Evolutionary conservation across 73 alveolate species (phyloP).

Genomic region (Breviolum minutum): DNA sequence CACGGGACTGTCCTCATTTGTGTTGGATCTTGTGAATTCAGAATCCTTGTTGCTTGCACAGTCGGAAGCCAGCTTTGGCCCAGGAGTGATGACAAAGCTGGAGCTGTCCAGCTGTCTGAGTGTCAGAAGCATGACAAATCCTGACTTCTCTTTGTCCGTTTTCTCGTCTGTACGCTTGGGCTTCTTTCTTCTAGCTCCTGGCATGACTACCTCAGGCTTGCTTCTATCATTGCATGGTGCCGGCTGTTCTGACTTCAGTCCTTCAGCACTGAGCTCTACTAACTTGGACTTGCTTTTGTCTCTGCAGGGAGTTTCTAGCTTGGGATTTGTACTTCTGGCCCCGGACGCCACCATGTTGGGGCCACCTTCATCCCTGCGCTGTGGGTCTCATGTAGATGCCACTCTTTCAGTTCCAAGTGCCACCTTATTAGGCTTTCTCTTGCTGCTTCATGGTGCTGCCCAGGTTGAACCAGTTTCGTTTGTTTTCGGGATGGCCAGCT

Average conservation of each 20-base stretch:
- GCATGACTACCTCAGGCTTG: background rate
- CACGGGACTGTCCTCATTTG: background rate
- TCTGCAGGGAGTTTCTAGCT: background rate
- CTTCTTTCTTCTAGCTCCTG: background rate
- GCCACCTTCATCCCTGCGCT: background rate
- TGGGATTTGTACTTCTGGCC: background rate
- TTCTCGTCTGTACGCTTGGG: background rate
- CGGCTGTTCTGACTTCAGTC: background rate
- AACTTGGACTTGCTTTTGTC: background rate
- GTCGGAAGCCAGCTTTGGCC: background rate
- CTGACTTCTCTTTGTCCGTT: background rate
- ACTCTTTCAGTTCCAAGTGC: background rate
- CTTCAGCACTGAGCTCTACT: background rate
- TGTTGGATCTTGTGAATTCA: background rate
- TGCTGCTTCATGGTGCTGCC: background rate
- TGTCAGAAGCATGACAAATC: background rate
- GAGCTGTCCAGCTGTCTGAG: constrained; percentile 48
- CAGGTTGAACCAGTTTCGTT: background rate
- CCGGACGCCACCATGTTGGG: background rate
- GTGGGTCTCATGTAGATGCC: background rate
- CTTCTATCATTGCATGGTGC: background rate
- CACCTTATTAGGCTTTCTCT: background rate
- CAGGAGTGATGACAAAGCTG: constrained; percentile 20
- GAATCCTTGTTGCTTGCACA: background rate
- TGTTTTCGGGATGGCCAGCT: background rate